phyloP scores from a whole-genome alignment of 2,329 filamentous ascomycete species.

The Elsinoe necatrix region DNA sequence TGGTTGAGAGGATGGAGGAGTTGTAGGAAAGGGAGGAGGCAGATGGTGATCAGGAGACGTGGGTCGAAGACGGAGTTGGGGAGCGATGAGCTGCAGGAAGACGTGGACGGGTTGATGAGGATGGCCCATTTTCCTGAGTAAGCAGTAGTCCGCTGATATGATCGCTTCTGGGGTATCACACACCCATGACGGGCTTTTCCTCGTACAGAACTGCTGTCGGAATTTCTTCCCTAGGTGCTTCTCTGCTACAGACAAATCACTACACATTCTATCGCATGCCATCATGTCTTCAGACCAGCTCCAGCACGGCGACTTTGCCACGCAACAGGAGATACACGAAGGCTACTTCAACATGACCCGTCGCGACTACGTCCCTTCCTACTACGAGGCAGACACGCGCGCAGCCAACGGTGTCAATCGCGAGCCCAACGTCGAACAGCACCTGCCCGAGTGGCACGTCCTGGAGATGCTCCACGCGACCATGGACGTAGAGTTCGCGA shows the following conservation, averaged over 20 bases:
- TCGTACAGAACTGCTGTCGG: too few species aligned
- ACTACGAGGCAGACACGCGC: background rate
- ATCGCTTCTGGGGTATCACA: too few species aligned
- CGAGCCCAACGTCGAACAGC: background rate
- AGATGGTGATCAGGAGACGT: background rate
- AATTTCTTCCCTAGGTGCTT: too few species aligned
- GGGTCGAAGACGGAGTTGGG: constrained; percentile 26
- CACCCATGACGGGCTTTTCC: too few species aligned
- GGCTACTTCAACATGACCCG: background rate
- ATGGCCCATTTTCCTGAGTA: background rate
- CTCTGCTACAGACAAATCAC: background rate
- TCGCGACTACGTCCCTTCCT: background rate
- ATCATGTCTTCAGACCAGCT: background rate
- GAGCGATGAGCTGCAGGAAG: constrained; percentile 44
- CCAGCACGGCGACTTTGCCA: background rate
- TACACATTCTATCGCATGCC: background rate
- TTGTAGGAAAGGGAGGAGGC: background rate
- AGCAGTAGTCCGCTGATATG: background rate
- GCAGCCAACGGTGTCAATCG: background rate
- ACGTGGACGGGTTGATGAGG: constrained; percentile 39
- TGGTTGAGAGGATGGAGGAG: background rate
- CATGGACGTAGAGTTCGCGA: background rate
- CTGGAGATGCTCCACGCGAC: background rate
- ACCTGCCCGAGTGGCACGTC: background rate
- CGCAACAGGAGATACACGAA: background rate